phyloP scores from a whole-genome alignment of 2,329 filamentous ascomycete genomes.

The Apiospora saccharicola region DNA sequence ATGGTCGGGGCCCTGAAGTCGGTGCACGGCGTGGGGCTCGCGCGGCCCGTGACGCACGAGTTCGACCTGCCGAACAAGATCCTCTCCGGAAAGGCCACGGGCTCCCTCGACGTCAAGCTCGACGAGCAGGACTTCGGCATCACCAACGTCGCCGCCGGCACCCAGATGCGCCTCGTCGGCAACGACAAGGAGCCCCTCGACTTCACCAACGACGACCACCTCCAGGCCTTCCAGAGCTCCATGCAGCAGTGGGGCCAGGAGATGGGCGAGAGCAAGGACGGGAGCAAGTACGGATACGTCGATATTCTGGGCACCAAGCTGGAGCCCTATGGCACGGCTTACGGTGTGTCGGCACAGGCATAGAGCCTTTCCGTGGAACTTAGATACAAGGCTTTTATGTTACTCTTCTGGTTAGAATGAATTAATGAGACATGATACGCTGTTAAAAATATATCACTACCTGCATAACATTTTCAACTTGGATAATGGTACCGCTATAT shows the following conservation, averaged over 20 bases:
- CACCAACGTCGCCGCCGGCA: constrained; percentile 40
- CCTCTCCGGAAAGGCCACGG: constrained; percentile 50
- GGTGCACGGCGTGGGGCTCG: constrained; percentile 68
- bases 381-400: background rate
- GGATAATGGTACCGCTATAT: no score
- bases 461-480: no score
- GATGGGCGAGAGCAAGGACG: constrained; percentile 43
- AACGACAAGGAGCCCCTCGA: constrained; percentile 43
- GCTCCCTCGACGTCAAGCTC: constrained; percentile 55
- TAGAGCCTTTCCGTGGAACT: background rate
- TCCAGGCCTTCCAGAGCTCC: constrained; percentile 39
- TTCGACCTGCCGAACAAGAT: constrained; percentile 42
- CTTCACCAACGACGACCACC: constrained; percentile 42
- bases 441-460: background rate
- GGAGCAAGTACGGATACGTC: constrained; percentile 41
- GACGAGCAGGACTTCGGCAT: constrained; percentile 59
- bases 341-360: constrained; percentile 18
- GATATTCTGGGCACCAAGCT: constrained; percentile 43
- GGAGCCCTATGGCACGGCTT: constrained; percentile 43
- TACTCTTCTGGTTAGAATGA: background rate
- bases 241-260: constrained; percentile 40
- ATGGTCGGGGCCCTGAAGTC: constrained; percentile 65
- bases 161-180: constrained; percentile 45
- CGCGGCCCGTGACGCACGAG: constrained; percentile 44
- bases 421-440: background rate